Evolutionary conservation across 1,139 yeast genomes (phyloP).

Genomic region (Suhomyces taliae): DNA sequence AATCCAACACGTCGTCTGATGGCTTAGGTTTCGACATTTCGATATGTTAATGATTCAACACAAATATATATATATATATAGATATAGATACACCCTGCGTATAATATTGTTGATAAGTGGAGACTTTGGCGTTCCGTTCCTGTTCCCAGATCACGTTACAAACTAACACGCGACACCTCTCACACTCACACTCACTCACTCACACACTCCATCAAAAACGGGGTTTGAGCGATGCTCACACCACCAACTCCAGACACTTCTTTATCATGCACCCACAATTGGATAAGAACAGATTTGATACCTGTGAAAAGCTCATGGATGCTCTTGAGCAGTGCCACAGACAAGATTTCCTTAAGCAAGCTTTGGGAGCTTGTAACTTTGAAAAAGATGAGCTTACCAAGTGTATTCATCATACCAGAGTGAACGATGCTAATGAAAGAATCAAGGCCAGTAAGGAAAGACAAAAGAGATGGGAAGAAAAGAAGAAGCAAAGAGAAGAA

Average conservation of each 20-base stretch:
- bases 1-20: conserved; percentile 82
- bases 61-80: no score
- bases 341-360: conserved; percentile 65
- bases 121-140: background rate
- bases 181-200: background rate
- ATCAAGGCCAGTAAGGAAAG: conserved; percentile 58
- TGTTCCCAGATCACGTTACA: background rate
- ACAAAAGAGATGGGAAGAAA: conserved; percentile 53
- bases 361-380: conserved; percentile 84
- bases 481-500: conserved; percentile 64
- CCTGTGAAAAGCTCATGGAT: conserved; percentile 79
- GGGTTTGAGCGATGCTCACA: background rate
- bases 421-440: conserved; percentile 64
- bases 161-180: no score
- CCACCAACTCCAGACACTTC: background rate
- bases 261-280: conserved; percentile 47
- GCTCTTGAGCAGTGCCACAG: conserved; percentile 90
- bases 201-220: background rate
- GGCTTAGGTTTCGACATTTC: conserved; percentile 13
- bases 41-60: no score
- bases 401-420: conserved; percentile 79
- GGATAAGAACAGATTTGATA: conserved; percentile 45
- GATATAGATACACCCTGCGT: no score
- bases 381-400: conserved; percentile 75
- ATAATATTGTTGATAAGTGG: background rate